Conservation (phyloP, 2,329 filamentous ascomycete species). For the Sclerotinia nivalis region DNA sequence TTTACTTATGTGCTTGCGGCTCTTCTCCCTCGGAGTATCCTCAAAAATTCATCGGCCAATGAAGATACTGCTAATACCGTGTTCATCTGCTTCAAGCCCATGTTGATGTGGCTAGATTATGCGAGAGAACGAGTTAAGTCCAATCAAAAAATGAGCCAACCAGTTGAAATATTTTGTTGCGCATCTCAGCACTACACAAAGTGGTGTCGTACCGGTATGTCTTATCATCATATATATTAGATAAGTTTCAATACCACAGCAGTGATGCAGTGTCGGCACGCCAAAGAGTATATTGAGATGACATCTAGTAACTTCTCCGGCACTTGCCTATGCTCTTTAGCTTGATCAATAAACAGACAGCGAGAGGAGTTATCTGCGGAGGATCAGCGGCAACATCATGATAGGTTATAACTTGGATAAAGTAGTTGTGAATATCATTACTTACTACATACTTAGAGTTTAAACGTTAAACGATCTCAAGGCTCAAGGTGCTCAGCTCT, state of each 20-base stretch:
- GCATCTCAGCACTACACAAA: background rate
- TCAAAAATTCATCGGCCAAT: background rate
- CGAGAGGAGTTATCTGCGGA: background rate
- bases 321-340: background rate
- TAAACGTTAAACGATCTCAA: background rate
- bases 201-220: background rate
- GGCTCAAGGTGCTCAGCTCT: background rate
- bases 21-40: conserved; percentile 29
- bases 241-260: background rate
- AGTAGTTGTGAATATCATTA: background rate
- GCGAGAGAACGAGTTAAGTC: background rate
- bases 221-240: background rate
- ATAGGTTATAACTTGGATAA: background rate
- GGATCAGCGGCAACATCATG: background rate
- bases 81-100: background rate
- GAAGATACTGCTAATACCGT: background rate
- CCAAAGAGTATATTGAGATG: background rate
- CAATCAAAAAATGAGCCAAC: background rate
- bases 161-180: background rate
- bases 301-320: background rate
- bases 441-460: background rate
- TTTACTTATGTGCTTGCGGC: conserved; percentile 38
- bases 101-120: background rate
- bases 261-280: background rate
- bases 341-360: background rate